Base-by-base conservation (phyloP, 768 basidiomycete species). In the Lentinula aciculospora region DNA sequence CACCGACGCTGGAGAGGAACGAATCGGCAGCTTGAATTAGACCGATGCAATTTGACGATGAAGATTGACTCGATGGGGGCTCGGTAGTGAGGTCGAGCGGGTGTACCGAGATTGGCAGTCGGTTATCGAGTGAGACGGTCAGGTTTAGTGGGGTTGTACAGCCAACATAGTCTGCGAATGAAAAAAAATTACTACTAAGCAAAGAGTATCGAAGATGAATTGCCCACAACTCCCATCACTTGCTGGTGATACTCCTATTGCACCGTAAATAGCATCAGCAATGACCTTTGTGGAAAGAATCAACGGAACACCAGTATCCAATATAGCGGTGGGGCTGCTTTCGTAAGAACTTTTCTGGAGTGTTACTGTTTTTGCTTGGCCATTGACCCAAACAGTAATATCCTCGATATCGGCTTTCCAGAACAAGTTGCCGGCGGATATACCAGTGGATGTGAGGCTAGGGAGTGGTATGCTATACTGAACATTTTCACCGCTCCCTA, bases 181-280 rank as follows among this genome's bases (percentile, higher is more conserved):
- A 7, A 19, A 40, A 21, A 4, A 40, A 28, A 58, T 65, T n/a
- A 69, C 27, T 34, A 27, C 27, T 34, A 53, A 10, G 5, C 8
- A 15, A 8, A 12, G 12, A 21, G 9, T 4, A 27, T 15, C 6
- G 4, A 32, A 37, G 6, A 37, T 45, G 55, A 28, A 48, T 3
- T 15, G 73, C 87, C 60, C 62, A 89, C 89, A 89, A 49, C 79
- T 74, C 19, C 88, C 85, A 60, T 89, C 85, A 1, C 72, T 57
- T 0, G 73, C 79, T 7, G 88, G 85, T 21, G 68, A 63, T 27
- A 91, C 72, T 1, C 84, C 86, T 53, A 89, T 71, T 3, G 89
- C 86, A 8, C 89, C 89, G 58, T 92, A 92, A 19, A 92, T 86
- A 5, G 77, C 89, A 62, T 92, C 86, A 15, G 89, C 86, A 19